Evolutionary conservation across 257 asterid genomes (phyloP).

Genomic region (Lithospermum erythrorhizon): DNA sequence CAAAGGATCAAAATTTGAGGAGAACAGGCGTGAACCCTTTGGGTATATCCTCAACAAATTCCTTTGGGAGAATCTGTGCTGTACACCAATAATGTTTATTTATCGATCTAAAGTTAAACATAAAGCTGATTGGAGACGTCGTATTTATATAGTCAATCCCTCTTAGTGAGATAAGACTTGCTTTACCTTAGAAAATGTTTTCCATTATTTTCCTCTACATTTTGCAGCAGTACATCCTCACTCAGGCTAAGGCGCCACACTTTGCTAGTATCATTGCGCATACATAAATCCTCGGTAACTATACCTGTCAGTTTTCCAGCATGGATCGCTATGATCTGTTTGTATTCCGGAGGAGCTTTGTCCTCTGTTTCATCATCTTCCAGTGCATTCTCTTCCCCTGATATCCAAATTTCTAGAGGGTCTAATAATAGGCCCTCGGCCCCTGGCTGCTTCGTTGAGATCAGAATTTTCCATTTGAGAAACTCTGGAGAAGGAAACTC

Average conservation of each 20-base stretch:
- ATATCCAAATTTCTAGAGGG: neutral
- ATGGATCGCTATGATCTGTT: slow-evolving; percentile 18
- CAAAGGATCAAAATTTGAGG: slow-evolving; percentile 20
- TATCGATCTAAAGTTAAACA: neutral
- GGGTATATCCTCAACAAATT: slow-evolving; percentile 20
- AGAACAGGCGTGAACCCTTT: slow-evolving; percentile 16
- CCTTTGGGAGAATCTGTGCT: slow-evolving; percentile 17
- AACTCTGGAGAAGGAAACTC: slow-evolving; percentile 17
- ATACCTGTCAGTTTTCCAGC: slow-evolving; percentile 18
- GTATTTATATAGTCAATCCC: too few relatives aligned
- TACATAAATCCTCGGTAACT: slow-evolving; percentile 6
- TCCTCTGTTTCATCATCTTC: slow-evolving; percentile 2
- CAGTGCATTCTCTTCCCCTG: neutral
- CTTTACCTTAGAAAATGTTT: slow-evolving; percentile 18
- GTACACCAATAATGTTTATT: neutral
- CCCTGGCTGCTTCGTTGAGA: slow-evolving; percentile 19
- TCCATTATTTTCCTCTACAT: slow-evolving; percentile 4
- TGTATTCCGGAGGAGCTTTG: slow-evolving; percentile 12
- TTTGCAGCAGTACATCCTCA: slow-evolving; percentile 19
- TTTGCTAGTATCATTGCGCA: slow-evolving; percentile 7
- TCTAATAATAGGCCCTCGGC: too few relatives aligned
- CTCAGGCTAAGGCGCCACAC: slow-evolving; percentile 24
- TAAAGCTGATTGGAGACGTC: too few relatives aligned
- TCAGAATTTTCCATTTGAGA: slow-evolving; percentile 9
- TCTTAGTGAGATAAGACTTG: too few relatives aligned